Evolutionary conservation across 805 yeast species (phyloP).

Genomic region (Metschnikowia lochheadii): DNA sequence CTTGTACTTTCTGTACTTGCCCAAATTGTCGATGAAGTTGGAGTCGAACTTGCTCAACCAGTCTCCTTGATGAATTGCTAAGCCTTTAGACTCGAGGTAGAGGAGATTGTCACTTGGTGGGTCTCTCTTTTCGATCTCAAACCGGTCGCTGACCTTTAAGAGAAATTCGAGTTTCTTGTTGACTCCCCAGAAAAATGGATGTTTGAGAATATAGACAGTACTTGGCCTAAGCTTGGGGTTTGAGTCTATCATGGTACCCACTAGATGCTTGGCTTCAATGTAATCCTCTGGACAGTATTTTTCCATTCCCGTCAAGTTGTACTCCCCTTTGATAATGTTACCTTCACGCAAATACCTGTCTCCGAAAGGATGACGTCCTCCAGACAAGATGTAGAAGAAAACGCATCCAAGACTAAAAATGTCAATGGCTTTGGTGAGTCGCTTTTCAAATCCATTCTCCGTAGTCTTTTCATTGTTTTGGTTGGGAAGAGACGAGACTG

Average conservation of each 20-base stretch:
- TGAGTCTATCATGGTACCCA: slow-evolving; percentile 62
- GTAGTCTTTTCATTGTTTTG: slow-evolving; percentile 4
- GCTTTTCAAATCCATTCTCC: slow-evolving; percentile 42
- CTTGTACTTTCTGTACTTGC: slow-evolving; percentile 86
- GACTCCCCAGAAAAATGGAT: slow-evolving; percentile 84
- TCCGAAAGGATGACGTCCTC: slow-evolving; percentile 95
- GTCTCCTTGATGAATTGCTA: slow-evolving; percentile 45
- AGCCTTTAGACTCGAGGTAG: slow-evolving; percentile 48
- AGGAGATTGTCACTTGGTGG: slow-evolving; percentile 63
- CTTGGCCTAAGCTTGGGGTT: slow-evolving; percentile 72
- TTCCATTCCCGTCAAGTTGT: slow-evolving; percentile 46
- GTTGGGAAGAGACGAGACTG: slow-evolving; percentile 17
- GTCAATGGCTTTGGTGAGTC: slow-evolving; percentile 86
- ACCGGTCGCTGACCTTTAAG: slow-evolving; percentile 83
- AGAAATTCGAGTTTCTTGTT: slow-evolving; percentile 77
- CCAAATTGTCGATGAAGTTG: slow-evolving; percentile 76
- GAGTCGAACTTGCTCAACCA: slow-evolving; percentile 77
- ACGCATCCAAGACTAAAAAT: slow-evolving; percentile 94
- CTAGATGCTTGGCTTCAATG: slow-evolving; percentile 68
- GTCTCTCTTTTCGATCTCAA: slow-evolving; percentile 79
- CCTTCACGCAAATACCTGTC: slow-evolving; percentile 83
- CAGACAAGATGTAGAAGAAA: slow-evolving; percentile 77
- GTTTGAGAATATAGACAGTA: slow-evolving; percentile 62
- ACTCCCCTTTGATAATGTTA: slow-evolving; percentile 71
- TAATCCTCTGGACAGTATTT: slow-evolving; percentile 38